Conservation (phyloP, 1,139 yeast genomes). For the Nakaseomyces delphensis region DNA sequence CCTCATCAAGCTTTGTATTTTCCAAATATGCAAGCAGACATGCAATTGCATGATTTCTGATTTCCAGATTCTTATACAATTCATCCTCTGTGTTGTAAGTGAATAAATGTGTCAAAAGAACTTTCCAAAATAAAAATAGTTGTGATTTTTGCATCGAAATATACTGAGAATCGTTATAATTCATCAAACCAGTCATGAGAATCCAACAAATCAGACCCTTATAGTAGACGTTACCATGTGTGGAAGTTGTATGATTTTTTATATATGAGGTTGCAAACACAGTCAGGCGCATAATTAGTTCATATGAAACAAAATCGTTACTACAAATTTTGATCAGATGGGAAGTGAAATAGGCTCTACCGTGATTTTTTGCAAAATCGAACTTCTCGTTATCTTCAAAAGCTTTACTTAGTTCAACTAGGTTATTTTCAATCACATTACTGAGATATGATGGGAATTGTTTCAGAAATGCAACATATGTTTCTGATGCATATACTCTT, state of each 20-base stretch:
- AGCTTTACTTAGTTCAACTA: conserved; percentile 30
- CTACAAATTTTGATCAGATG: conserved; percentile 31
- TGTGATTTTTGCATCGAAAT: conserved; percentile 68
- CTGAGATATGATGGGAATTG: conserved; percentile 29
- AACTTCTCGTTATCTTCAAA: conserved; percentile 32
- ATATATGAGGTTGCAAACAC: conserved; percentile 31
- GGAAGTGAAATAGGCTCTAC: conserved; percentile 36
- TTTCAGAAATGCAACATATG: conserved; percentile 32
- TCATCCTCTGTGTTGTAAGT: conserved; percentile 33
- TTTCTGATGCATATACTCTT: conserved; percentile 34
- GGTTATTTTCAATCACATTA: conserved; percentile 27
- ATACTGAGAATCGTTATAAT: conserved; percentile 51
- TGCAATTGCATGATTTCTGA: conserved; percentile 41
- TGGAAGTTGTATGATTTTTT: conserved; percentile 30
- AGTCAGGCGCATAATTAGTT: conserved; percentile 32
- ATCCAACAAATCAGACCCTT: conserved; percentile 58
- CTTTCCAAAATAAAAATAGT: conserved; percentile 71
- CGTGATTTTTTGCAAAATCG: conserved; percentile 35
- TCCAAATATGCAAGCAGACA: conserved; percentile 39
- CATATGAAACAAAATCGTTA: conserved; percentile 33
- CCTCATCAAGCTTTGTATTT: conserved; percentile 32
- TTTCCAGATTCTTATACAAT: conserved; percentile 37
- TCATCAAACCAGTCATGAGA: conserved; percentile 65
- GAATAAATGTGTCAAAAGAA: conserved; percentile 48
- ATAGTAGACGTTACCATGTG: conserved; percentile 33